These are phyloP conservation scores for Aspergillus hancockii DNA, from an alignment of 495 filamentous ascomycete genomes.

Conservation along the genomic window DNA sequence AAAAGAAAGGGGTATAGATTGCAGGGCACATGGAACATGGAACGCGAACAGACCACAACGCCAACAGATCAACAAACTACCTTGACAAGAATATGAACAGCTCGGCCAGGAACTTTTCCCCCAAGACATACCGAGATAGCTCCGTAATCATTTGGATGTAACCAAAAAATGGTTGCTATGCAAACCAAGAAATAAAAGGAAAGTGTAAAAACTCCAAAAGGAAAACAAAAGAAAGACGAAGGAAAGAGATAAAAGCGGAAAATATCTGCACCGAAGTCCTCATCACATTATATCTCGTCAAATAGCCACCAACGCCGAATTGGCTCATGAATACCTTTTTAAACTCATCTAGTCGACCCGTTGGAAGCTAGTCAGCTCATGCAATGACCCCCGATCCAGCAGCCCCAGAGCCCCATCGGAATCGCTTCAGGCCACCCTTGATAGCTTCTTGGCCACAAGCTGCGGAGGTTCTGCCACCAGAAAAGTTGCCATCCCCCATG, in stretches of 20 bases:
- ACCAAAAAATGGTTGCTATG: neutral
- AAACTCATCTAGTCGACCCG: neutral
- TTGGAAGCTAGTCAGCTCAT: neutral
- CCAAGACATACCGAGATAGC: neutral
- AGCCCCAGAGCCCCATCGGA: conserved; percentile 44
- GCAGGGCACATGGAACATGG: neutral
- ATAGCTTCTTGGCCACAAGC: conserved; percentile 47
- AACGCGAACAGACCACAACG: neutral
- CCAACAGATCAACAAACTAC: neutral
- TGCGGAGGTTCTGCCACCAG: conserved; percentile 34
- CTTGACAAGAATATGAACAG: neutral
- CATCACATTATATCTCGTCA: neutral
- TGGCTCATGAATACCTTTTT: neutral
- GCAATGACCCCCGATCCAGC: conserved; percentile 41
- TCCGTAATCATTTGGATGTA: neutral
- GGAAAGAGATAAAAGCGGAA: neutral
- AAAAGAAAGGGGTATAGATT: conserved; percentile 8
- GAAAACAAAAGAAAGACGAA: neutral
- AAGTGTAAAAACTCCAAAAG: neutral
- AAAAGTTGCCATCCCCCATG: conserved; percentile 32
- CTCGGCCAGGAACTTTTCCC: conserved; percentile 8
- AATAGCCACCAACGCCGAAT: too few relatives aligned
- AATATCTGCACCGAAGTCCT: neutral
- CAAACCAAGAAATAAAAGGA: neutral
- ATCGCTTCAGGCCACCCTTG: conserved; percentile 42